A percentile compares a stretch with the other conserved stretches of the same genome.
These are phyloP conservation scores for Pisolithus tinctorius DNA, from an alignment of 768 basidiomycete genomes.

Conservation along the genomic window DNA sequence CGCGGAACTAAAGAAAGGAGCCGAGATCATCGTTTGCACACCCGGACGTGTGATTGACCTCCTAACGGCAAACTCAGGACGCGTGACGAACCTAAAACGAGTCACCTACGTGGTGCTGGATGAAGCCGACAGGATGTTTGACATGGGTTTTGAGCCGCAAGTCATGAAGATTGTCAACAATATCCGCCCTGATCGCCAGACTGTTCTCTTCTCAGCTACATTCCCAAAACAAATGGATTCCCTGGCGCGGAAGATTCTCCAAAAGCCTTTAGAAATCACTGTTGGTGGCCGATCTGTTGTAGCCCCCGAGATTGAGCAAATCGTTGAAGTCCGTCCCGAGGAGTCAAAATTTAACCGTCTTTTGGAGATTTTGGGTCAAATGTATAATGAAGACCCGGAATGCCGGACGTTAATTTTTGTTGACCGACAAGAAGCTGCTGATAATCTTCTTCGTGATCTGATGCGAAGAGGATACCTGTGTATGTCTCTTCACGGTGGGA, in stretches of 20 bases:
- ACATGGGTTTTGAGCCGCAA: slow-evolving; percentile 99
- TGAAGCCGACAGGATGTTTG: slow-evolving; percentile 99
- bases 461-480: slow-evolving; percentile 94
- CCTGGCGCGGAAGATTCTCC: slow-evolving; percentile 87
- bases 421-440: slow-evolving; percentile 94
- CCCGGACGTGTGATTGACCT: slow-evolving; percentile 99
- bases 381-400: slow-evolving; percentile 94
- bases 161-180: slow-evolving; percentile 99
- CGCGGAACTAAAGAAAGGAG: slow-evolving; percentile 97
- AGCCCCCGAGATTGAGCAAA: slow-evolving; percentile 94
- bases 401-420: slow-evolving; percentile 94
- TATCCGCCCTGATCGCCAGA: slow-evolving; percentile 95
- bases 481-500: slow-evolving; percentile 96
- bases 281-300: slow-evolving; percentile 98
- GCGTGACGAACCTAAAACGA: slow-evolving; percentile 94
- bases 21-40: slow-evolving; percentile 98
- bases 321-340: slow-evolving; percentile 90
- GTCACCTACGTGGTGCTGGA: slow-evolving; percentile 98
- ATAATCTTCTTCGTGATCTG: slow-evolving; percentile 90
- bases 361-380: slow-evolving; percentile 93
- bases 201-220: slow-evolving; percentile 96
- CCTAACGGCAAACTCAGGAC: slow-evolving; percentile 94
- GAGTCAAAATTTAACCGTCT: slow-evolving; percentile 95
- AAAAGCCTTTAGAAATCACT: slow-evolving; percentile 93
- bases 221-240: slow-evolving; percentile 99